Conservation (phyloP, 1,284 basidiomycete species). For the Fomitopsis schrenkii region DNA sequence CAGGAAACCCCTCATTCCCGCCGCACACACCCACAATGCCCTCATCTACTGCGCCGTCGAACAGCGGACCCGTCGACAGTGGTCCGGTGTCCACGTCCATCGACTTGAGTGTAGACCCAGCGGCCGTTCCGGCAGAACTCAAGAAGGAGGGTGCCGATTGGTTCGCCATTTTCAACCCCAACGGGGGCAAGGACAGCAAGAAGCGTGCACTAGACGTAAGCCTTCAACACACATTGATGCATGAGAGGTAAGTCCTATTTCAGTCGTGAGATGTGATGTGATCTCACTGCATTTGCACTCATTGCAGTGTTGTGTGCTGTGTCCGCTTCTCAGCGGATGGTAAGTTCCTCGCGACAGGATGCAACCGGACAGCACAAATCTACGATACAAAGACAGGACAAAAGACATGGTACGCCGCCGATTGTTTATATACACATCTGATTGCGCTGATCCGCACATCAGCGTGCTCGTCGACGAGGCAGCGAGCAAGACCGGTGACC, state of each 20-base stretch:
- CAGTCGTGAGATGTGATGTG: neutral
- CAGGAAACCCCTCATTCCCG: conserved; percentile 5
- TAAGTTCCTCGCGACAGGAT: conserved; percentile 86
- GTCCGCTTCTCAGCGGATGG: conserved; percentile 90
- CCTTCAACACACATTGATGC: conserved; percentile 86
- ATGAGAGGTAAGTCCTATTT: conserved; percentile 71
- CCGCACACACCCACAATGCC: conserved; percentile 7
- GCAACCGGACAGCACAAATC: conserved; percentile 88
- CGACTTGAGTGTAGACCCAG: conserved; percentile 36
- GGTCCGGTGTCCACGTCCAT: conserved; percentile 8
- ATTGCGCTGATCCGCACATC: neutral
- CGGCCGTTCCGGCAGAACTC: conserved; percentile 44
- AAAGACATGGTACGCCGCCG: conserved; percentile 61
- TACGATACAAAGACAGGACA: conserved; percentile 84
- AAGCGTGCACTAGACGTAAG: conserved; percentile 85
- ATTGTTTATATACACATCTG: neutral
- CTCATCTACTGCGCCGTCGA: conserved; percentile 8
- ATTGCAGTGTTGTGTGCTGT: conserved; percentile 49
- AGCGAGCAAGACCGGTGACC: conserved; percentile 48
- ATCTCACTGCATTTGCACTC: neutral
- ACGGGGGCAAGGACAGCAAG: conserved; percentile 35
- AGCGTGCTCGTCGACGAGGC: conserved; percentile 58
- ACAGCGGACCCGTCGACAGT: neutral
- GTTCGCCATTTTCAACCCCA: conserved; percentile 93
- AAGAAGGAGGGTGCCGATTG: conserved; percentile 90